Evolutionary conservation across 1,284 basidiomycete genomes (phyloP).

Genomic region (Mycosarcoma mackinlayi): DNA sequence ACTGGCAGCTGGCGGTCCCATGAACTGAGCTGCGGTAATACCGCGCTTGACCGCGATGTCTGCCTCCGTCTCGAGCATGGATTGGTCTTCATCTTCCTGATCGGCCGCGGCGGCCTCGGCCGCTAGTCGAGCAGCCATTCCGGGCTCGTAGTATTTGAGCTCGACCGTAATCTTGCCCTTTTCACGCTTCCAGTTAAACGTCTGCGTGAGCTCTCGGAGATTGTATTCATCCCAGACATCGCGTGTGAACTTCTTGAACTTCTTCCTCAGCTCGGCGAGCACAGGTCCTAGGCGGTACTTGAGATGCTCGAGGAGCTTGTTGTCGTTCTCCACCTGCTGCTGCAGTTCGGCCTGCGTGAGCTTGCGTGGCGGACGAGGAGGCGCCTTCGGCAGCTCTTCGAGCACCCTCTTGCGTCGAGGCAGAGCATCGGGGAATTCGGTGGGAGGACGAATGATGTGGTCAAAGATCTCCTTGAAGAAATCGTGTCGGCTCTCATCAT

Average conservation of each 20-base stretch:
- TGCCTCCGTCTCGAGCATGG: slow-evolving; percentile 47
- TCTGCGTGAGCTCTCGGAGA: slow-evolving; percentile 66
- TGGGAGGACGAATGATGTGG: slow-evolving; percentile 74
- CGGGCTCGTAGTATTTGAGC: slow-evolving; percentile 76
- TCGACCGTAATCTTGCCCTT: slow-evolving; percentile 68
- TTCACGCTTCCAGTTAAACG: slow-evolving; percentile 61
- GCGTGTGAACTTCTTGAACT: slow-evolving; percentile 90
- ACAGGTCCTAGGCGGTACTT: slow-evolving; percentile 88
- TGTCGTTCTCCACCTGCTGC: slow-evolving; percentile 83
- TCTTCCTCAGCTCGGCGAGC: slow-evolving; percentile 87
- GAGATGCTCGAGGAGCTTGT: slow-evolving; percentile 81
- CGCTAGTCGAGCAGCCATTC: slow-evolving; percentile 10
- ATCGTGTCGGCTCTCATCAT: slow-evolving; percentile 73
- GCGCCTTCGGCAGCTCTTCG: slow-evolving; percentile 87
- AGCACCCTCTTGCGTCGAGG: slow-evolving; percentile 84
- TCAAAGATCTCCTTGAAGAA: slow-evolving; percentile 78
- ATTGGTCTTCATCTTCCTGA: slow-evolving; percentile 17
- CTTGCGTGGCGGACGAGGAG: slow-evolving; percentile 85
- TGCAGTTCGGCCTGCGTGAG: slow-evolving; percentile 86
- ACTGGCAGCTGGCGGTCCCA: slow-evolving; percentile 13
- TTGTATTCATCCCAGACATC: slow-evolving; percentile 73
- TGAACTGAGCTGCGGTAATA: slow-evolving; percentile 47
- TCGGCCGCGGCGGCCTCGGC: slow-evolving; percentile 7
- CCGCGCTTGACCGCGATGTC: slow-evolving; percentile 31
- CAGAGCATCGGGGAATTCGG: slow-evolving; percentile 89